Evolutionary conservation across 257 asterid species (phyloP), one percentile per base, ranked within the genome.

Genomic region (Misopates orontium): DNA sequence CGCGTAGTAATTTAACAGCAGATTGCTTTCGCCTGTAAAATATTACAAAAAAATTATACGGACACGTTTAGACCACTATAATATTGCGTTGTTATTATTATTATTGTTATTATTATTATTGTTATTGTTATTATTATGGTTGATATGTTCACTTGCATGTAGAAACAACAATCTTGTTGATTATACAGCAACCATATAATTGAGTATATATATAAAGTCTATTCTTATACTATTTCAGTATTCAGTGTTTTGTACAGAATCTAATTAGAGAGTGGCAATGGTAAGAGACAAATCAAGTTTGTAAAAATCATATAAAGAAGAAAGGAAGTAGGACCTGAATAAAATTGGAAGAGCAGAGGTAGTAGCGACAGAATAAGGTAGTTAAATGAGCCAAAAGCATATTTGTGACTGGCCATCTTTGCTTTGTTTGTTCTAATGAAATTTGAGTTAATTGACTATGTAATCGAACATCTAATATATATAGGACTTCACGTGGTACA

Each of bases 1-100:
- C 3, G 82, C 66, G 80, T 92, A 92, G 80, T 84, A 89, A 55
- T 85, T 77, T 15, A 81, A 24, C 71, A 79, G 85, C 52, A 92
- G 58, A 3, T 84, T 87, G 18, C 96, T 52, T 66, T 69, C 31
- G 13, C 81, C 86, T 83, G 49, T 63, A 68, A 55, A 17, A 22
- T 31, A 71, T 4, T 4, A 36, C 6, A 36, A 36, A 10, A 4
- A 4, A 8, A 5, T 1, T 3, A 36, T 36, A 36, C 11, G 4
- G 36, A 28, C 36, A 7, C 7, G 36, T 28, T 28, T 28, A 28
- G 36, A 28, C 7, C 3, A 28, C 1, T 36, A 36, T 18, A 32
- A 32, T n/a, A 28, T 25, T n/a, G 21, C 25, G 4, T 53, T 12
- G 36, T 19, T n/a, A 2, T 28, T 28, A 28, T 28, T 28, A 2